Conservation (phyloP, 2,329 filamentous ascomycete genomes). For the Colletotrichum sp. region DNA sequence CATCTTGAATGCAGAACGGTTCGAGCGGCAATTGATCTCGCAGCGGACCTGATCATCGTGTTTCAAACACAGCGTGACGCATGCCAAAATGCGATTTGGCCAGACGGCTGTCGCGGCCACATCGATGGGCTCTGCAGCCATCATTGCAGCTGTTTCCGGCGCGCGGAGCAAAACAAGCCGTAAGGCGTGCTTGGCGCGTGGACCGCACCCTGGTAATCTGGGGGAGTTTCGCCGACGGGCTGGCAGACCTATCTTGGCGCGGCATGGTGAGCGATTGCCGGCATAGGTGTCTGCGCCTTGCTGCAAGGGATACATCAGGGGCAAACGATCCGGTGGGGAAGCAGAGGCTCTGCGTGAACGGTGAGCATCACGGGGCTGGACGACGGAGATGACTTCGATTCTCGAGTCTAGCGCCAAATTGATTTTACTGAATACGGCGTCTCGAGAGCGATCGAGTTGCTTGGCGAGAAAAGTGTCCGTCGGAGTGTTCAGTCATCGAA, state of each 20-base stretch:
- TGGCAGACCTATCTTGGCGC: background rate
- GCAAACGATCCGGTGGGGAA: background rate
- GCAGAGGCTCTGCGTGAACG: background rate
- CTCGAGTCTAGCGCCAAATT: background rate
- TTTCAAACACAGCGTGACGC: background rate
- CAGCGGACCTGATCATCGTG: background rate
- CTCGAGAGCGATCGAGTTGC: rapidly evolving
- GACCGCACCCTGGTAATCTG: background rate
- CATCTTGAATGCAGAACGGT: background rate
- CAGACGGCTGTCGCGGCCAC: background rate
- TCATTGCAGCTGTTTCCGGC: background rate
- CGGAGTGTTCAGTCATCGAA: background rate
- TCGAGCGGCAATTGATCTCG: background rate
- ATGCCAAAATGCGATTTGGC: background rate
- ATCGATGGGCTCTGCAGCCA: background rate
- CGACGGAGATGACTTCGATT: background rate
- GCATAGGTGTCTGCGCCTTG: background rate
- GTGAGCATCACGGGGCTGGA: background rate
- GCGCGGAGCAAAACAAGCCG: background rate
- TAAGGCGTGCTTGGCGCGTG: background rate
- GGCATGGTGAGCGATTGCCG: background rate
- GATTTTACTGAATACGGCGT: background rate
- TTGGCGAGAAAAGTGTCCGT: background rate
- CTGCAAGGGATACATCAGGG: background rate
- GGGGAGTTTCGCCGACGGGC: background rate